Base-by-base conservation (phyloP, 1,284 basidiomycete species). In the Termitomyces sp. region DNA sequence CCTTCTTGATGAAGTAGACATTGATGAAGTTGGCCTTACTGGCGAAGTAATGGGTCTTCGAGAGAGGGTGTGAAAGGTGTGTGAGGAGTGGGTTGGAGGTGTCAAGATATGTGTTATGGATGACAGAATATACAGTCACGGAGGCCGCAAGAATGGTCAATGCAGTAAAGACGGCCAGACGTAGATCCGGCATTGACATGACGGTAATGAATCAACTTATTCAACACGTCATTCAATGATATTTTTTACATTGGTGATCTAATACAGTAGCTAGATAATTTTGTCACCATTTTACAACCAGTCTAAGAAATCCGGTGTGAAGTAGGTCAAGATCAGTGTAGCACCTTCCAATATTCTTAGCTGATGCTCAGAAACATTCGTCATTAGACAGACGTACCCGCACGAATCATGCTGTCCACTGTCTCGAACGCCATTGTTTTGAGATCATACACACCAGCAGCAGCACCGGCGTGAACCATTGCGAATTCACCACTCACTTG, bases 401-500 rank as follows among this genome's bases (percentile, higher is more conserved):
- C 95, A 33, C 96, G 80, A 45, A 98, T 77, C 82, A 98, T 91
- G 60, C 91, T 84, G 56, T 97, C 92, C 3, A 84, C 83, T 5
- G 84, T 90, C 75, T 99, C 97, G 61, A 96, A 94, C 3, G 95
- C 97, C 92, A 98, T 94, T 28, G 84, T 82, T 60, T 83, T 86
- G 56, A 99, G 75, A 58, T 93, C 91, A 68, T 97, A 99, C 13
- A 99, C 89, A 9, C 96, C 96, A 3, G 94, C 93, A 13, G 80
- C 79, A 5, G 97, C 96, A 30, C 94, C 96, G 0, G 97, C 96
- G 55, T 91, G 86, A 28, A 99, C 78, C 94, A 98, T 98, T 3
- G 96, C 94, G 65, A 91, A 99, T 71, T 99, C 97, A 9, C 97
- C 97, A 54, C 91, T 94, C 49, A 98, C 94, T 73, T 95, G 93